These are phyloP conservation scores for Neonothopanus nambi DNA, from an alignment of 1,284 basidiomycete genomes.

Conservation along the genomic window DNA sequence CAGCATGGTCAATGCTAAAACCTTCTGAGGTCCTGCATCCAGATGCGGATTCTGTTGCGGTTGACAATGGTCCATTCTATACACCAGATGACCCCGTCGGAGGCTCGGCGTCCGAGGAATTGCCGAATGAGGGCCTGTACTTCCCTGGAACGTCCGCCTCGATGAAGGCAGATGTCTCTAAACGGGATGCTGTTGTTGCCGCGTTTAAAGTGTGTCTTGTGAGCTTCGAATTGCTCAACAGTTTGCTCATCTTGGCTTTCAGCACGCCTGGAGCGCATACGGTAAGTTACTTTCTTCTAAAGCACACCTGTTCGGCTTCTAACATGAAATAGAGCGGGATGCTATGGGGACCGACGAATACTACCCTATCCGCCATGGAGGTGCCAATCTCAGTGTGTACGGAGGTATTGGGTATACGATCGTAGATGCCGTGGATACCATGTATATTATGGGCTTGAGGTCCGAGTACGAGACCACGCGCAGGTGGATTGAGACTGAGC, in stretches of 20 bases:
- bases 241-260: not conserved
- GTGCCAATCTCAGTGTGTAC: conserved; percentile 10
- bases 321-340: conserved; percentile 11
- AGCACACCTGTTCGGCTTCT: not conserved
- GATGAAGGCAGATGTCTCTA: conserved; percentile 3
- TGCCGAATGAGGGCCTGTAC: not conserved
- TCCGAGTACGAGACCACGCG: conserved; percentile 14
- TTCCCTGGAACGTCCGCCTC: not conserved
- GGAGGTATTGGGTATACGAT: conserved; percentile 20
- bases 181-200: conserved; percentile 8
- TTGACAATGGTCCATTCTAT: not conserved
- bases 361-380: conserved; percentile 13
- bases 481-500: conserved; percentile 12
- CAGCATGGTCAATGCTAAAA: not conserved
- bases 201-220: conserved; percentile 6
- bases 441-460: conserved; percentile 19
- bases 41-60: not conserved
- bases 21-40: not conserved
- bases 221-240: not conserved
- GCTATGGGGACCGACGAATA: conserved; percentile 21
- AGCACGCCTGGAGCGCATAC: conserved; percentile 13
- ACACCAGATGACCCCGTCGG: not conserved
- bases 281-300: not conserved
- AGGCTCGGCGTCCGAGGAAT: not conserved
- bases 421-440: conserved; percentile 19